These are phyloP conservation scores for Botrytis medusae DNA, from an alignment of 2,329 filamentous ascomycete genomes.

Conservation along the genomic window DNA sequence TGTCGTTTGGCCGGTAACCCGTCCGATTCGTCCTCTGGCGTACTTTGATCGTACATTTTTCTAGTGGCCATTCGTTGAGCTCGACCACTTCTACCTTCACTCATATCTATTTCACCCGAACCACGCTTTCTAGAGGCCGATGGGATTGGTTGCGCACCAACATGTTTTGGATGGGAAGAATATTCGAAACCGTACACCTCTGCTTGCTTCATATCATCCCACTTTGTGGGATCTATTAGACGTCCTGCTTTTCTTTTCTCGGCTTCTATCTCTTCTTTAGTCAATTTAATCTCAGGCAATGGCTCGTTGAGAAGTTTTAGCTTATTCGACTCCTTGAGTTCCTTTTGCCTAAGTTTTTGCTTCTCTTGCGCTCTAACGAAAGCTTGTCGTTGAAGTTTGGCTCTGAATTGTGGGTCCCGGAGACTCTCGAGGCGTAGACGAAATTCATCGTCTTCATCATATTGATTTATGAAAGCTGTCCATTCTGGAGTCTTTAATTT, in stretches of 20 bases:
- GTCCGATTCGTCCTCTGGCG: conserved; percentile 34
- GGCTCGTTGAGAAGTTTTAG: conserved; percentile 31
- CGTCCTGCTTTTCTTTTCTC: conserved; percentile 33
- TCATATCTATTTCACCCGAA: conserved; percentile 20
- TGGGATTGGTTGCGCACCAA: conserved; percentile 57
- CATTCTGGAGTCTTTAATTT: conserved; percentile 14
- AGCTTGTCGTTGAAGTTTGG: conserved; percentile 21
- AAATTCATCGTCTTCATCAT: conserved; percentile 13
- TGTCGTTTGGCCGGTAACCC: conserved; percentile 35
- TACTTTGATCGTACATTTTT: conserved; percentile 32
- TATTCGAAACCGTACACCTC: conserved; percentile 62
- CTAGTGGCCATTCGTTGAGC: conserved; percentile 31
- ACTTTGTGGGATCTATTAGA: conserved; percentile 33
- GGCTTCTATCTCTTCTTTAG: conserved; percentile 32
- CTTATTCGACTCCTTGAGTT: conserved; percentile 15
- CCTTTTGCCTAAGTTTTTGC: conserved; percentile 8
- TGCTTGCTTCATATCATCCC: conserved; percentile 52
- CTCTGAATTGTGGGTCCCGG: conserved; percentile 24
- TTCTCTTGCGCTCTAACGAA: conserved; percentile 16
- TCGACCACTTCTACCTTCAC: conserved; percentile 32
- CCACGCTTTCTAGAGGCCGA: conserved; percentile 23
- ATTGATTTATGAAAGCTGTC: conserved; percentile 13
- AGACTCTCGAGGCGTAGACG: conserved; percentile 22
- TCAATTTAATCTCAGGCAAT: conserved; percentile 28
- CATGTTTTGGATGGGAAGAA: conserved; percentile 56